phyloP scores from a whole-genome alignment of 169 alveolate species.

The Plasmodium yoelii region DNA sequence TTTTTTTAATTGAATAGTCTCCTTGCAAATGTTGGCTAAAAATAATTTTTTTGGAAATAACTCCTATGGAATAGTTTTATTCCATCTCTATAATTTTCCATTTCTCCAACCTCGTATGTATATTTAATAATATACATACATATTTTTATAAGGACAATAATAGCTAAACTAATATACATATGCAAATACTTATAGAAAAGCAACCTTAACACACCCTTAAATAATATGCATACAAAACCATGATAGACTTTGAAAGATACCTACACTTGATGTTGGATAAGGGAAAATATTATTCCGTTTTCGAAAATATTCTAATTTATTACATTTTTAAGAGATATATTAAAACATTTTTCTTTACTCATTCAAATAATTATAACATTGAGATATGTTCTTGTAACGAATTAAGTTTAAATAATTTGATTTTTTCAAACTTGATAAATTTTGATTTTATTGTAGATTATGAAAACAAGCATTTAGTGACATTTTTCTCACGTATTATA shows the following conservation, averaged over 20 bases:
- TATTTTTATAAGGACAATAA: too few species aligned
- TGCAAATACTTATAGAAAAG: too few species aligned
- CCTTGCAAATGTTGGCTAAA: too few species aligned
- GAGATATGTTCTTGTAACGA: slow-evolving; percentile 66
- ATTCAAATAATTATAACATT: slow-evolving; percentile 15
- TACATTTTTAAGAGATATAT: slow-evolving; percentile 17
- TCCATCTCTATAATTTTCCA: too few species aligned
- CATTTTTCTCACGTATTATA: slow-evolving; percentile 15
- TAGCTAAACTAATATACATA: too few species aligned
- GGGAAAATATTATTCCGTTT: slow-evolving; percentile 12
- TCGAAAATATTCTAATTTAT: slow-evolving; percentile 30
- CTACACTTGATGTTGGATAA: neutral
- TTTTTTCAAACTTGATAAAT: slow-evolving; percentile 25
- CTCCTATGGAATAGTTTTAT: too few species aligned
- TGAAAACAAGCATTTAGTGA: neutral
- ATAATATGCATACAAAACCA: neutral
- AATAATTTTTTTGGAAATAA: too few species aligned
- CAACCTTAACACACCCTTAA: too few species aligned
- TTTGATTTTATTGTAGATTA: slow-evolving; percentile 1
- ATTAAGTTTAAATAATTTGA: slow-evolving; percentile 27
- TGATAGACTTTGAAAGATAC: slow-evolving; percentile 21
- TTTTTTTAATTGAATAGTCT: too few species aligned
- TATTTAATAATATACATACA: too few species aligned
- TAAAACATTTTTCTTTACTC: neutral
- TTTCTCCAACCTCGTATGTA: too few species aligned